Evolutionary conservation across 768 basidiomycete species (phyloP), one percentile per base, ranked within the genome.

Genomic region (Psilocybe tampanensis): DNA sequence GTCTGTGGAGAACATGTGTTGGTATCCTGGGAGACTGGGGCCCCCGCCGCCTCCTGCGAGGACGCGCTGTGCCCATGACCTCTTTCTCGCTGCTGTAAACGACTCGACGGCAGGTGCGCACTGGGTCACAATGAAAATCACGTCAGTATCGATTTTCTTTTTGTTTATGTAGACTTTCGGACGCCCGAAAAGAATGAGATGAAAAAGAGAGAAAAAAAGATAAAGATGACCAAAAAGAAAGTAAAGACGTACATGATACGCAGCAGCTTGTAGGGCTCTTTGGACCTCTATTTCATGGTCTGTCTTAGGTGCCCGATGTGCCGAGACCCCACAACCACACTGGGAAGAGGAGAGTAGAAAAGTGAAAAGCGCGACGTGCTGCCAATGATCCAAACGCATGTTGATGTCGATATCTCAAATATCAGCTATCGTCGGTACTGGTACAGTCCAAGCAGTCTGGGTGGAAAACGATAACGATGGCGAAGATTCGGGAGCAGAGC

Each of bases 41-140:
- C 58, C 55, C n/a, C 36, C 36, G 12, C 33, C 33, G 26, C 66
- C 62, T 42, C n/a, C n/a, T n/a, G 61, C 61, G 12, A 64, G 49
- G 8, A 71, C 47, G 76, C 76, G 75, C 52, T 77, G 79, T 1
- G 78, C 76, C 70, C 77, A 83, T 21, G 75, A 70, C 13, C 75
- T 77, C 58, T 80, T 79, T 5, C 82, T 71, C 29, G 76, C 68
- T 2, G 80, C 79, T 7, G 82, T 82, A 57, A 78, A 83, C 44
- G 76, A 74, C 48, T 77, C 82, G 1, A 84, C 72, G 0, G 81
- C 79, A 1, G 81, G 80, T 33, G 82, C 80, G 47, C 82, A 84
- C 82, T 83, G 56, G n/a, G n/a, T 19, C 23, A 47, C n/a, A 52
- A 12, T 24, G 44, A 15, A 19, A 42, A 26, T 34, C 18, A 49